Evolutionary conservation across 257 asterid species (phyloP), one percentile per base, ranked within the genome.

Genomic region (Petunia axillaris): DNA sequence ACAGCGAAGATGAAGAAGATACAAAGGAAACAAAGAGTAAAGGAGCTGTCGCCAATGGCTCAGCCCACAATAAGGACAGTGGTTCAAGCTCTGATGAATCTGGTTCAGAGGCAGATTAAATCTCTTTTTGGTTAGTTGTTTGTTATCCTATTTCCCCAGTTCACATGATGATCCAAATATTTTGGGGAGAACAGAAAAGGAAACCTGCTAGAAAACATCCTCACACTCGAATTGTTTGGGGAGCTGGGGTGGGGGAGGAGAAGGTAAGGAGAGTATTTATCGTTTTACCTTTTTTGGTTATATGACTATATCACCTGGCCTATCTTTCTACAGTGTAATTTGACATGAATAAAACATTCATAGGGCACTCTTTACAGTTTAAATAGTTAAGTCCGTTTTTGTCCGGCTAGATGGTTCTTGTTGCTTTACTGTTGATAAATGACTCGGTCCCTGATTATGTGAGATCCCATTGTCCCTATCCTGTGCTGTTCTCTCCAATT

Each of bases 1-100:
- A 96, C 48, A 92, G 98, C 43, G 99, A 95, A 83, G 99, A 95
- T 11, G 97, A 93, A 6, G 99, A 93, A 60, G 96, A 92, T 11
- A 85, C 84, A 37, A 85, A 83, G 78, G 93, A 91, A 15, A 76
- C 86, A 13, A 89, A 89, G 85, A 85, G 67, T 36, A 86, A 78
- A 80, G 86, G 85, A 68, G 85, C 87, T 16, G 85, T 89, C 54
- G 90, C 86, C 38, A 91, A 95, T 65, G 97, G 95, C 55, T 80
- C 89, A 6, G 88, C 87, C 78, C 85, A 88, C 64, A 87, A 35
- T 75, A 79, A 48, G 60, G 90, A 65, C 35, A 59, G 80, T 7
- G 87, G 80, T 83, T 90, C 91, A 5, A 82, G 87, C 85, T 90
- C 93, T 7, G 93, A 87, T 79, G 94, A 89, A 57, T 93, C 98